These are phyloP conservation scores for Yarrowia deformans DNA, from an alignment of 805 yeast genomes.

Conservation along the genomic window DNA sequence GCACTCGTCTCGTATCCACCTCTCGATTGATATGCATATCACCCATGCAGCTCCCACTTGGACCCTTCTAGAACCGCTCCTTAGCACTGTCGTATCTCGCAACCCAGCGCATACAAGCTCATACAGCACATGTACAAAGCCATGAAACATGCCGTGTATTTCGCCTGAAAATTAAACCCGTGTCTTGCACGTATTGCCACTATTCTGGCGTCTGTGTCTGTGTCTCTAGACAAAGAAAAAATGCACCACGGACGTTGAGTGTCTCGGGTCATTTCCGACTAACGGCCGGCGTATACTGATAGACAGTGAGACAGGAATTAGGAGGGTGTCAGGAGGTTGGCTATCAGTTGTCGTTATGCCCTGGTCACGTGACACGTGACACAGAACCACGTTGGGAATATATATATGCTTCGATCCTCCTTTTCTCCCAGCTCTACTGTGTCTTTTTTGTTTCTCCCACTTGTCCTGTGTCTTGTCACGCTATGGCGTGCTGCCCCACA, in stretches of 20 bases:
- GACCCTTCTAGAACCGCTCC: neutral
- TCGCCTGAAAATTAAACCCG: neutral
- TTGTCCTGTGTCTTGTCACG: neutral
- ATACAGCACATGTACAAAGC: too few species aligned
- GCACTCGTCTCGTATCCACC: neutral
- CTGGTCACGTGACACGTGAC: neutral
- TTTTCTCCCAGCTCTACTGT: neutral
- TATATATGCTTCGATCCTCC: too few species aligned
- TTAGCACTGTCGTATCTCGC: too few species aligned
- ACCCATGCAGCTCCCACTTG: neutral
- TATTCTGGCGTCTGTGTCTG: too few species aligned
- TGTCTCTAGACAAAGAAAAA: neutral
- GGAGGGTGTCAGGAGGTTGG: neutral
- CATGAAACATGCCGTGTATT: too few species aligned
- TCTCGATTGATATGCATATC: neutral
- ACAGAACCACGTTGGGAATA: neutral
- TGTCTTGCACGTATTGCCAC: neutral
- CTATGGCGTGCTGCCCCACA: slow-evolving; percentile 8
- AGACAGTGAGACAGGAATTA: neutral
- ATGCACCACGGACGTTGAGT: neutral
- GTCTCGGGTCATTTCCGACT: slow-evolving; percentile 3
- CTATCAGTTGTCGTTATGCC: too few species aligned
- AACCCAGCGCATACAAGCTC: too few species aligned
- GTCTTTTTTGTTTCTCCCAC: neutral
- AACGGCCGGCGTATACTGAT: neutral